These are phyloP conservation scores for Penicillium oxalicum DNA, from an alignment of 2,329 filamentous ascomycete species.

Conservation along the genomic window DNA sequence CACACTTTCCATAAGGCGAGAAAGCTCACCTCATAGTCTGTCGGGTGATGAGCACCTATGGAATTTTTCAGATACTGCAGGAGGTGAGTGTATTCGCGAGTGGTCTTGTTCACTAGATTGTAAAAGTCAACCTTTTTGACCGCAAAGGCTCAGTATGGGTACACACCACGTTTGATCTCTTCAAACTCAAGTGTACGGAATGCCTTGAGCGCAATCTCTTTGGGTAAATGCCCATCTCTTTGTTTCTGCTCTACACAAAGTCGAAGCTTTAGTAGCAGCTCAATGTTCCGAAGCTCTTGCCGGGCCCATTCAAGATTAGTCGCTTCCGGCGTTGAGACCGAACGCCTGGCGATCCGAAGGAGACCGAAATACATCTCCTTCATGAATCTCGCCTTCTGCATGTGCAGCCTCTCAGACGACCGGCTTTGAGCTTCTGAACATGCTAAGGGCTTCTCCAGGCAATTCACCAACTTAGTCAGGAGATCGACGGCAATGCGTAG, in stretches of 20 bases:
- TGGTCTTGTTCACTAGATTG: neutral
- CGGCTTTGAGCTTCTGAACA: no score
- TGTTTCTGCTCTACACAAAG: neutral
- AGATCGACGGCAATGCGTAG: neutral
- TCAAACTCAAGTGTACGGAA: neutral
- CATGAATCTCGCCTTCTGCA: neutral
- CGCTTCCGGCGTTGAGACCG: neutral
- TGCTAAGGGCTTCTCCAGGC: neutral
- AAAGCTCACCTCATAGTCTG: neutral
- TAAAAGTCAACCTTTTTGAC: neutral
- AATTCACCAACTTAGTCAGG: neutral
- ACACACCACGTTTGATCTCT: neutral
- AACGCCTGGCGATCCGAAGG: neutral
- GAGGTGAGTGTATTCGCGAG: slow-evolving; percentile 3
- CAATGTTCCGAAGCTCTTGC: neutral
- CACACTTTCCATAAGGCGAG: neutral
- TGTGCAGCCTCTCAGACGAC: no score
- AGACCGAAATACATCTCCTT: neutral
- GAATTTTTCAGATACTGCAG: slow-evolving; percentile 1
- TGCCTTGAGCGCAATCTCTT: neutral
- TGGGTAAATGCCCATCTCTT: no score
- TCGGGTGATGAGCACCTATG: neutral
- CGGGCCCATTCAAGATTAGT: neutral
- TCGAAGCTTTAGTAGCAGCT: neutral
- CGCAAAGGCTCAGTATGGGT: neutral